Evolutionary conservation across 2,329 filamentous ascomycete genomes (phyloP).

Genomic region (Parascedosporium putredinis): DNA sequence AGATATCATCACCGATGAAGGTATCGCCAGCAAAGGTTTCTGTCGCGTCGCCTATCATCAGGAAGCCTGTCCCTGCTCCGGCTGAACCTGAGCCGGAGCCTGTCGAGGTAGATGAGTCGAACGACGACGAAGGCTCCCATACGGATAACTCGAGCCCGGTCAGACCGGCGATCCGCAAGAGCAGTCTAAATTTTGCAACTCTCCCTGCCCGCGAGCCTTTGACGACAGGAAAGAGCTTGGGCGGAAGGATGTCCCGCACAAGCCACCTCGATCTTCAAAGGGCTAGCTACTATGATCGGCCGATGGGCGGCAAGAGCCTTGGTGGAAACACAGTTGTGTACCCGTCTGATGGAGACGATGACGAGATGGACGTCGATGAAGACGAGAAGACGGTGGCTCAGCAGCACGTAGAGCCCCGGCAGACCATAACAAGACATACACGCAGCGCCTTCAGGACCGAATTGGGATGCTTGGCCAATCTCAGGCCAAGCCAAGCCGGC

Average conservation of each 20-base stretch:
- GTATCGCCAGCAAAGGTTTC: conserved; percentile 6
- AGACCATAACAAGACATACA: conserved; percentile 77
- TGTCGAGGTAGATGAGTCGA: conserved; percentile 18
- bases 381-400: conserved; percentile 20
- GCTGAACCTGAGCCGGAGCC: conserved; percentile 8
- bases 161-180: conserved; percentile 74
- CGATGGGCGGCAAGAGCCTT: conserved; percentile 64
- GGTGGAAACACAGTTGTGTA: conserved; percentile 31
- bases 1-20: conserved; percentile 14
- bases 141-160: conserved; percentile 66
- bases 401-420: conserved; percentile 29
- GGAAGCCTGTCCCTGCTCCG: conserved; percentile 11
- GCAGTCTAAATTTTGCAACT: conserved; percentile 88
- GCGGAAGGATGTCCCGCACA: conserved; percentile 58
- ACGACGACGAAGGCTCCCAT: conserved; percentile 45
- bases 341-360: conserved; percentile 28
- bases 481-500: conserved; percentile 35
- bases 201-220: conserved; percentile 85
- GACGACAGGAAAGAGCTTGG: conserved; percentile 73
- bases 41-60: conserved; percentile 3
- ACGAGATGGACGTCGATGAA: conserved; percentile 43
- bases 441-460: conserved; percentile 82
- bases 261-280: conserved; percentile 69
- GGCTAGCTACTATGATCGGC: conserved; percentile 62
- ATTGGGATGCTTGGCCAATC: conserved; percentile 64